A percentile compares a stretch with the other conserved stretches of the same genome.
Evolutionary conservation across 2,329 filamentous ascomycete genomes (phyloP).

Genomic region (Colletotrichum tabaci): DNA sequence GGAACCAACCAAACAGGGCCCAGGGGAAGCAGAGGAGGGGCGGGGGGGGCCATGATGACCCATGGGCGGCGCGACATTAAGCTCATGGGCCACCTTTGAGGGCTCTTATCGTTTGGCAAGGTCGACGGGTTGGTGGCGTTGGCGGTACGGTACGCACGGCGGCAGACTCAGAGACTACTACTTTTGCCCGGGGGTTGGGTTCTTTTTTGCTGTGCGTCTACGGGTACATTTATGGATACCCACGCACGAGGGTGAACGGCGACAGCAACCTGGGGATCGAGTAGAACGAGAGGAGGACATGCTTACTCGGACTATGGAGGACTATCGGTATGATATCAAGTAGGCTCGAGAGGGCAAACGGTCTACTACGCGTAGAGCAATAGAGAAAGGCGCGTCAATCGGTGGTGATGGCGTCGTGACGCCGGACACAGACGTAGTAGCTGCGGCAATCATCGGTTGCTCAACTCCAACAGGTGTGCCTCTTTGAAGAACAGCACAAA

Average conservation of each 20-base stretch:
- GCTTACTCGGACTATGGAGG: too few species aligned
- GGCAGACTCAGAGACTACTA: background rate
- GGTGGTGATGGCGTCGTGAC: background rate
- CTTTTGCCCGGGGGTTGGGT: background rate
- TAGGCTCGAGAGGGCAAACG: background rate
- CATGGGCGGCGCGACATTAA: slow-evolving; percentile 33
- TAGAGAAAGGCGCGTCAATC: too few species aligned
- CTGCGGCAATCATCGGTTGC: slow-evolving; percentile 13
- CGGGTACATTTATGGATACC: background rate
- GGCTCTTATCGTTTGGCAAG: slow-evolving; percentile 41
- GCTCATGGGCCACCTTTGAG: slow-evolving; percentile 35
- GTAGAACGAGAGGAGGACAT: background rate
- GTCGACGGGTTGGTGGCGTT: slow-evolving; percentile 18
- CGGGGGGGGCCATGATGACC: background rate
- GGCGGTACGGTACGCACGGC: background rate
- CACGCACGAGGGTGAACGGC: background rate
- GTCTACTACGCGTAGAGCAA: too few species aligned
- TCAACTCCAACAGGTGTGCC: background rate
- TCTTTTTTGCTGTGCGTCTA: background rate
- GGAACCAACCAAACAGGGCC: slow-evolving; percentile 32
- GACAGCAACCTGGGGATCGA: background rate
- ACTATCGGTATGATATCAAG: background rate
- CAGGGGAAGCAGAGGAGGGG: too few species aligned
- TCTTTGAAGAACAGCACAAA: too few species aligned
- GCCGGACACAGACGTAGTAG: background rate